These are phyloP conservation scores for Magnusiomyces clavatus DNA, from an alignment of 1,139 yeast species.

Conservation along the genomic window DNA sequence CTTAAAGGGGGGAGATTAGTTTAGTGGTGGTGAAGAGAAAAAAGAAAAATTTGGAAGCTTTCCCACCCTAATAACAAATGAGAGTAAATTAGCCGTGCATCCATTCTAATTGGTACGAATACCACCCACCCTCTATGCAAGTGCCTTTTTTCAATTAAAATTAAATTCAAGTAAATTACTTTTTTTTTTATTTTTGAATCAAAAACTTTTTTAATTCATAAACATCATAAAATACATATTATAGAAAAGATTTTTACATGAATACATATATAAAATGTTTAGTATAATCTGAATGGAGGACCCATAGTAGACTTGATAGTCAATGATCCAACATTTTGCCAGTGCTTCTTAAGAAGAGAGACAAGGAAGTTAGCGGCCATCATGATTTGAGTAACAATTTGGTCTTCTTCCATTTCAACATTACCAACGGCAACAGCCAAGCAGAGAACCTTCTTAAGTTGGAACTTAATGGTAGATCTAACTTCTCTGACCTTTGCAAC, in stretches of 20 bases:
- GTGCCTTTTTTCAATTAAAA: background rate
- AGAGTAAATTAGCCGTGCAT: too few species aligned
- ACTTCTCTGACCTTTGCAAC: constrained; percentile 94
- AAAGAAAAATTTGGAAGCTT: background rate
- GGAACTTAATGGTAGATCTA: constrained; percentile 99
- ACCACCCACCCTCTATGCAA: too few species aligned
- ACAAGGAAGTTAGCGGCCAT: constrained; percentile 99
- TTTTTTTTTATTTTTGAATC: too few species aligned
- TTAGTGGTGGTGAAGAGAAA: background rate
- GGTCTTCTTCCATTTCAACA: constrained; percentile 98
- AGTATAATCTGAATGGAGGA: constrained; percentile 99
- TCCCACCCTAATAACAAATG: too few species aligned
- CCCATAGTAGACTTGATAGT: constrained; percentile 99
- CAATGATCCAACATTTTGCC: constrained; percentile 99
- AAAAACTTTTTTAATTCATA: background rate
- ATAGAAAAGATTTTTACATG: background rate
- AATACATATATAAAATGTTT: constrained; percentile 32
- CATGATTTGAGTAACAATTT: constrained; percentile 95
- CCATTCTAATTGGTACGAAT: too few species aligned
- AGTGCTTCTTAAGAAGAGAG: constrained; percentile 99
- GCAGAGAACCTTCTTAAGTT: constrained; percentile 86
- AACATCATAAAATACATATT: background rate
- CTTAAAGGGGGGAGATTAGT: background rate
- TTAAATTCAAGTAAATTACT: background rate
- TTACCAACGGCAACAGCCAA: constrained; percentile 96